Evolutionary conservation across 305 asterid genomes (phyloP).

Genomic region (Solanum aculeatissimum): DNA sequence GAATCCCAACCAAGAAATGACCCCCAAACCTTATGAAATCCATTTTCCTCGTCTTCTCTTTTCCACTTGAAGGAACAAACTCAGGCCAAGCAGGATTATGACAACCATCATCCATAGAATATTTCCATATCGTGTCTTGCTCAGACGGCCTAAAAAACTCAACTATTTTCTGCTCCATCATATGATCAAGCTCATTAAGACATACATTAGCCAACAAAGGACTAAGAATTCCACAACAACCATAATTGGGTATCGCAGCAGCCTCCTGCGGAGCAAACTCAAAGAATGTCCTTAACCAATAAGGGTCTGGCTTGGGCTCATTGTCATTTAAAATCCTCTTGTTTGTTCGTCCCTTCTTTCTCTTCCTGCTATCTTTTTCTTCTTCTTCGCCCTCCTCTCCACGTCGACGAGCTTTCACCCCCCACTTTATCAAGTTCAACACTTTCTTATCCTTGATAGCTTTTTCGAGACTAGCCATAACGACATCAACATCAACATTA

Average conservation of each 20-base stretch:
- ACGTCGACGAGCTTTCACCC: constrained; percentile 26
- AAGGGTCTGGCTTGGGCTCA: constrained; percentile 92
- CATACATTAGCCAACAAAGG: constrained; percentile 69
- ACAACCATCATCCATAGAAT: constrained; percentile 71
- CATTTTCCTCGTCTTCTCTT: constrained; percentile 77
- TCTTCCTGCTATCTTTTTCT: constrained; percentile 26
- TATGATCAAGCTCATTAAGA: constrained; percentile 55
- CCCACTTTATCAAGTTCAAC: constrained; percentile 58
- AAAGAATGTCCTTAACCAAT: constrained; percentile 78
- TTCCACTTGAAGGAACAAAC: constrained; percentile 90
- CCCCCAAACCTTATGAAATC: constrained; percentile 74
- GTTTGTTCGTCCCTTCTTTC: constrained; percentile 61
- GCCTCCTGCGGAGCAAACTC: constrained; percentile 91
- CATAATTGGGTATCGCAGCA: constrained; percentile 63
- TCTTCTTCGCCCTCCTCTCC: constrained; percentile 20
- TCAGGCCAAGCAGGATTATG: constrained; percentile 99
- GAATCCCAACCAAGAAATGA: constrained; percentile 77
- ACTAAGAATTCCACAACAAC: constrained; percentile 77
- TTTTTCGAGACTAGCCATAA: constrained; percentile 39
- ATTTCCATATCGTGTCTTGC: constrained; percentile 77
- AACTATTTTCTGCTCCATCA: constrained; percentile 58
- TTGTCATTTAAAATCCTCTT: constrained; percentile 63
- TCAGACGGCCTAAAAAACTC: constrained; percentile 63
- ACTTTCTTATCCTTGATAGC: constrained; percentile 63
- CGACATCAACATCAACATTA: constrained; percentile 29